Conservation (phyloP, 2,329 filamentous ascomycete genomes). For the Macrophomina tecta region DNA sequence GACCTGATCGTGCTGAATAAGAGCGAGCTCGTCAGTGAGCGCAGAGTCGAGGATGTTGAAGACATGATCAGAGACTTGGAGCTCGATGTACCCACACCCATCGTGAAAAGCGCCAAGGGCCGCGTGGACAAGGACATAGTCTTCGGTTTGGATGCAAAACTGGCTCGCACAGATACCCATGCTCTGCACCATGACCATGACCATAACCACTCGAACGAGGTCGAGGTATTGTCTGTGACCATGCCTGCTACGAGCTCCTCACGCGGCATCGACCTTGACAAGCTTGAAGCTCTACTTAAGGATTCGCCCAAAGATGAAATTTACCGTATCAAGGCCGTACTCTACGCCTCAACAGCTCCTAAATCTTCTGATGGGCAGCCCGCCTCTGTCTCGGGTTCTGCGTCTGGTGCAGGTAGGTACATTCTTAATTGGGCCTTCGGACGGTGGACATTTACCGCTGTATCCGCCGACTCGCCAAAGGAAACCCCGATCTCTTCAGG, state of each 20-base stretch:
- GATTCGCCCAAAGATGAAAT: conserved; percentile 88
- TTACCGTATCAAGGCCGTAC: conserved; percentile 86
- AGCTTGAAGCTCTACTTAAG: conserved; percentile 70
- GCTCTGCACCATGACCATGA: conserved; percentile 46
- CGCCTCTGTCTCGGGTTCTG: conserved; percentile 45
- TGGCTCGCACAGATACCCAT: conserved; percentile 61
- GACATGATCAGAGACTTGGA: conserved; percentile 83
- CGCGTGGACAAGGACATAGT: conserved; percentile 78
- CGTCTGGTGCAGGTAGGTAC: conserved; percentile 62
- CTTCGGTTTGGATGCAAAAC: conserved; percentile 84
- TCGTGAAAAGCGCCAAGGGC: conserved; percentile 84
- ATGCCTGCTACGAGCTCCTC: conserved; percentile 57
- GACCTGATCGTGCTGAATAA: conserved; percentile 93
- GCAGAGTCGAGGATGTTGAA: conserved; percentile 75
- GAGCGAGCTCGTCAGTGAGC: conserved; percentile 79
- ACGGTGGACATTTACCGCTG: conserved; percentile 85
- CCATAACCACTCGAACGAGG: conserved; percentile 74
- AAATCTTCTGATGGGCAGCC: conserved; percentile 53
- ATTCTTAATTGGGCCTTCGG: conserved; percentile 99
- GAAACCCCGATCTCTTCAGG: conserved; percentile 35
- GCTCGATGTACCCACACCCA: conserved; percentile 73
- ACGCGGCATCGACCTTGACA: conserved; percentile 62
- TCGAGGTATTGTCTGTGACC: conserved; percentile 87
- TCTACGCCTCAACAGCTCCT: conserved; percentile 55
- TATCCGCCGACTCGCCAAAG: conserved; percentile 42